Percentiles rank a stretch among this genome's conserved stretches.
These are phyloP conservation scores for Debaryomycetaceae sp. DNA, from an alignment of 1,139 yeast species.

Conservation along the genomic window DNA sequence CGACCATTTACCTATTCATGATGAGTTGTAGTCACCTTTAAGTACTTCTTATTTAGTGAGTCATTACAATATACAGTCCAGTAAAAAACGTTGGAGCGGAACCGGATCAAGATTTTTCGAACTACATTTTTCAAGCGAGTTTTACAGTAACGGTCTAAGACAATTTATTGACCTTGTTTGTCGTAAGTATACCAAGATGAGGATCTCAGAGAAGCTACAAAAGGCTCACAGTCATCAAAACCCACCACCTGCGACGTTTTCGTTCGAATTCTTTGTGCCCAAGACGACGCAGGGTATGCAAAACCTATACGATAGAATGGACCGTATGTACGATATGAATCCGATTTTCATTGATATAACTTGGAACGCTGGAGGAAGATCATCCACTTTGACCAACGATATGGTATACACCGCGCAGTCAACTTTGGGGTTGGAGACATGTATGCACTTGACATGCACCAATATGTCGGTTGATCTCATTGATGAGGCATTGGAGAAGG, in stretches of 20 bases:
- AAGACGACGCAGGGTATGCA: slow-evolving; percentile 96
- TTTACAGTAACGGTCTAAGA: neutral
- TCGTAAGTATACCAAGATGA: slow-evolving; percentile 23
- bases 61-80: neutral
- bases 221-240: slow-evolving; percentile 37
- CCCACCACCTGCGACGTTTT: slow-evolving; percentile 63
- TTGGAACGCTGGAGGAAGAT: slow-evolving; percentile 97
- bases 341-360: slow-evolving; percentile 94
- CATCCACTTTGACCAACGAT: slow-evolving; percentile 78
- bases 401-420: slow-evolving; percentile 91
- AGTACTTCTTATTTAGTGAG: neutral
- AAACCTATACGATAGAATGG: slow-evolving; percentile 94
- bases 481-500: slow-evolving; percentile 81
- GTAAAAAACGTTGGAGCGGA: neutral
- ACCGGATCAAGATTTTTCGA: neutral
- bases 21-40: slow-evolving; percentile 7
- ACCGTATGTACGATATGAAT: slow-evolving; percentile 88
- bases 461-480: slow-evolving; percentile 83
- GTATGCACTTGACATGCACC: slow-evolving; percentile 97
- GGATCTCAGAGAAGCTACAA: slow-evolving; percentile 43
- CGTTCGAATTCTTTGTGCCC: slow-evolving; percentile 97
- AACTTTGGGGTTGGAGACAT: slow-evolving; percentile 91
- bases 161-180: neutral
- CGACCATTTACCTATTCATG: slow-evolving; percentile 2
- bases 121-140: neutral